Conservation (phyloP, 495 filamentous ascomycete species). For the Tuber melanosporum region DNA sequence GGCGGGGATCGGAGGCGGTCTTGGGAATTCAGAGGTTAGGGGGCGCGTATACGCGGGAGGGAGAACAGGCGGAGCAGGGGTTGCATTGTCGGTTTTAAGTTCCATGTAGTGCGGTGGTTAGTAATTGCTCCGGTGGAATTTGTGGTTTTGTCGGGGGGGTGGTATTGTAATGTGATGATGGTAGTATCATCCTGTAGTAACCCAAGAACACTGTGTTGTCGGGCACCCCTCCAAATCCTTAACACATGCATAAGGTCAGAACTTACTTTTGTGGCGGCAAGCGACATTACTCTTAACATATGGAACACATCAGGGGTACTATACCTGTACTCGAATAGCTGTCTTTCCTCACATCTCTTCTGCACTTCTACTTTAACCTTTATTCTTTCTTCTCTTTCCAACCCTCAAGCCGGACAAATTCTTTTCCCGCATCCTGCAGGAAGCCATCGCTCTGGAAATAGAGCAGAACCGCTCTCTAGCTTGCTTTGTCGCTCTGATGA, state of each 20-base stretch:
- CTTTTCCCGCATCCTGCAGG: conserved; percentile 67
- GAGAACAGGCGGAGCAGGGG: conserved; percentile 39
- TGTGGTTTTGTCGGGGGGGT: too few relatives aligned
- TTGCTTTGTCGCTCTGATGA: conserved; percentile 65
- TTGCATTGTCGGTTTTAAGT: conserved; percentile 12
- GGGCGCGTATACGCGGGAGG: neutral
- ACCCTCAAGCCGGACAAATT: conserved; percentile 54
- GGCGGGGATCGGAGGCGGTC: conserved; percentile 7
- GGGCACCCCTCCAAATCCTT: neutral
- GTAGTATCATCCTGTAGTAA: neutral
- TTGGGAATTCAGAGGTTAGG: conserved; percentile 19
- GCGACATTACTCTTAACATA: neutral
- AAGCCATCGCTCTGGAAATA: conserved; percentile 68
- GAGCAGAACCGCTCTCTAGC: conserved; percentile 57
- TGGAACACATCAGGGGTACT: neutral
- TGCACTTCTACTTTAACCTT: too few relatives aligned
- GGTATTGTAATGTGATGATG: too few relatives aligned
- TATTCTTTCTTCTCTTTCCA: neutral
- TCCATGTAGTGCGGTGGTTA: neutral
- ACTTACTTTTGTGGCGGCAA: neutral
- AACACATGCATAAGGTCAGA: too few relatives aligned
- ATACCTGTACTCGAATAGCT: too few relatives aligned
- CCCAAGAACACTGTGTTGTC: too few relatives aligned
- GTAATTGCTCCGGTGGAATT: neutral
- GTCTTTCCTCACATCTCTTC: neutral